These are phyloP conservation scores for Raffaelea ambrosiae DNA, from an alignment of 2,329 filamentous ascomycete species.

Conservation along the genomic window DNA sequence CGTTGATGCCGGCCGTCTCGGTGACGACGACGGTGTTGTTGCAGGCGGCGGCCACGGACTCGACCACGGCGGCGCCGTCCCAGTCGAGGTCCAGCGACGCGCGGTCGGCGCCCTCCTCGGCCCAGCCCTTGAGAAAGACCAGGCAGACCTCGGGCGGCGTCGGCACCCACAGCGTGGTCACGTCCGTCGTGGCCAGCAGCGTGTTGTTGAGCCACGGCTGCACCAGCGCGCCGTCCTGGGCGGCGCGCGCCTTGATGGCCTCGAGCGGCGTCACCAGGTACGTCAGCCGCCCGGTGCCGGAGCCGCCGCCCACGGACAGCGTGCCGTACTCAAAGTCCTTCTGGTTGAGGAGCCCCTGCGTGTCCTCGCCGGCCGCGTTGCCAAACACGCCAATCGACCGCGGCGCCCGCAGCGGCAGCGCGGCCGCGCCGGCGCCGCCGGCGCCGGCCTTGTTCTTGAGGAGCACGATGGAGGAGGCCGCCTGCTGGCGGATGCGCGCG, in stretches of 20 bases:
- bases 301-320: constrained; percentile 78
- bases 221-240: constrained; percentile 46
- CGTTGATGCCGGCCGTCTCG: constrained; percentile 50
- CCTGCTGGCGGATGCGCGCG: constrained; percentile 39
- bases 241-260: constrained; percentile 45
- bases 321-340: constrained; percentile 43
- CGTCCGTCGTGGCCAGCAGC: not conserved
- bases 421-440: too few species aligned
- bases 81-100: constrained; percentile 68
- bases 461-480: constrained; percentile 47
- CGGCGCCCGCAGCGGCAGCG: constrained; percentile 34
- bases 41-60: constrained; percentile 55
- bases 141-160: constrained; percentile 64
- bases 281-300: constrained; percentile 72
- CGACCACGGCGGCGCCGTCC: constrained; percentile 64
- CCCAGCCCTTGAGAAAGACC: constrained; percentile 73
- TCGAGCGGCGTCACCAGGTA: constrained; percentile 67
- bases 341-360: constrained; percentile 54
- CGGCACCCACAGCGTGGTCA: constrained; percentile 29
- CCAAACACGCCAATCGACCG: constrained; percentile 60
- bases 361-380: constrained; percentile 62
- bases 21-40: constrained; percentile 45
- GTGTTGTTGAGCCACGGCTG: constrained; percentile 34
- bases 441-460: constrained; percentile 55
- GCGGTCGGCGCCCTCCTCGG: constrained; percentile 80